Evolutionary conservation across 2,329 filamentous ascomycete genomes (phyloP), one percentile per base, ranked within the genome.

Genomic region (Pyricularia pennisetigena): DNA sequence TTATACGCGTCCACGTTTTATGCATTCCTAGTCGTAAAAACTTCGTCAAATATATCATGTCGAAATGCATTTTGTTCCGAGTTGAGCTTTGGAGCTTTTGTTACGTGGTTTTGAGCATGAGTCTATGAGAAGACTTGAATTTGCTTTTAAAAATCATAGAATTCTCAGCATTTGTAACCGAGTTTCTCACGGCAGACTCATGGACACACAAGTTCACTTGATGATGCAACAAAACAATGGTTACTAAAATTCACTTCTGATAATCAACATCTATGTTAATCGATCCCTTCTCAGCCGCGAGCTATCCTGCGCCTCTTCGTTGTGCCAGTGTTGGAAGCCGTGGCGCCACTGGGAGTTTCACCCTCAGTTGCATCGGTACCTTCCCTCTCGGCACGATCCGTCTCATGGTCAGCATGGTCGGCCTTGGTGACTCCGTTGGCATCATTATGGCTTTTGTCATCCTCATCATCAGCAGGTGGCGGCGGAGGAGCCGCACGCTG

Each of bases 401-500:
- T 54, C 12, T 65, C 65, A 20, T 65, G 65, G 7, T 32, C 35
- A 3, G 32, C 68, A 24, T 70, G 64, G 2, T 68, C 70, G 20
- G 64, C 69, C 9, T 66, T 64, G 8, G 68, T 70, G 8, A 68
- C 70, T 7, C 67, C 68, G 1, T 69, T 69, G 23, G 70, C 70
- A 4, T 69, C 71, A 5, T 61, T 62, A 2, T 41, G 65, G 1
- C 66, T 67, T 1, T 63, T 68, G 26, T 68, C 69, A 6, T 28
- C 59, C 9, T 71, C 72, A 14, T 69, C 70, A 41, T 63, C 70
- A 28, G 69, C 72, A 1, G 71, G 64, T 32, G 76, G 76, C 1
- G 77, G 74, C 4, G 77, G 74, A 14, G 78, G 79, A 12, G 78
- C 78, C 41, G 78, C 79, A 14, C 79, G 77, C 68, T 86, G 82